Base-by-base conservation (phyloP, 768 basidiomycete species). In the Grammothele lineata region DNA sequence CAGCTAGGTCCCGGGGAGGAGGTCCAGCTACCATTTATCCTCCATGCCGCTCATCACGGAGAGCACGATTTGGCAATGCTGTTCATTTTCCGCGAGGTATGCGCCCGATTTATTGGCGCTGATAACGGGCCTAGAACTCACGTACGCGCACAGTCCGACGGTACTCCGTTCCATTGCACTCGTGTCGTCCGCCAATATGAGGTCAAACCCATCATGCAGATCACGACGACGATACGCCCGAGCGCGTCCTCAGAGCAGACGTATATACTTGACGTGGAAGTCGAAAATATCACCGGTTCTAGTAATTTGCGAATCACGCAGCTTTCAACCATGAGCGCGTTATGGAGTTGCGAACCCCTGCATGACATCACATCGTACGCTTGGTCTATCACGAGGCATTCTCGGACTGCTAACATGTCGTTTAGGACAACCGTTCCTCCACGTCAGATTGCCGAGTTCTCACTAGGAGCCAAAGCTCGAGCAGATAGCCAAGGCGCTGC, bases 81-180 rank as follows among this genome's bases (percentile, higher is more conserved):
- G 12, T 77, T 92, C 61, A 73, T 81, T 0, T 89, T 80, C 66
- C 76, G 84, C 55, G 76, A 82, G 66, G 83, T 81, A 57, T 52
- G 63, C 56, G 7, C 5, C 4, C 25, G 5, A 18, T 5, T 35
- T 53, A n/a, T n/a, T n/a, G 2, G 14, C n/a, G 5, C 3, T 35
- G 6, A 0, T 9, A n/a, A 12, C 3, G 5, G 8, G 1, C 19
- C 30, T 32, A 26, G 1, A 4, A 19, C 41, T 39, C 30, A 45
- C 22, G n/a, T 17, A 32, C 24, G 22, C 17, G 4, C 7, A 18
- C 30, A 26, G 23, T 33, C 63, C 32, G 69, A 71, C 22, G 66
- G 71, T 4, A 60, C 67, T 7, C 56, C 70, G n/a, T 88, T 87
- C 62, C 76, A 78, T 49, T 77, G 77, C 33, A 71, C 79, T 3